A percentile compares a stretch with the other conserved stretches of the same genome.
These are phyloP conservation scores for Borealophlyctis nickersoniae DNA, from an alignment of 192 early-diverging fungal genomes.

Conservation along the genomic window DNA sequence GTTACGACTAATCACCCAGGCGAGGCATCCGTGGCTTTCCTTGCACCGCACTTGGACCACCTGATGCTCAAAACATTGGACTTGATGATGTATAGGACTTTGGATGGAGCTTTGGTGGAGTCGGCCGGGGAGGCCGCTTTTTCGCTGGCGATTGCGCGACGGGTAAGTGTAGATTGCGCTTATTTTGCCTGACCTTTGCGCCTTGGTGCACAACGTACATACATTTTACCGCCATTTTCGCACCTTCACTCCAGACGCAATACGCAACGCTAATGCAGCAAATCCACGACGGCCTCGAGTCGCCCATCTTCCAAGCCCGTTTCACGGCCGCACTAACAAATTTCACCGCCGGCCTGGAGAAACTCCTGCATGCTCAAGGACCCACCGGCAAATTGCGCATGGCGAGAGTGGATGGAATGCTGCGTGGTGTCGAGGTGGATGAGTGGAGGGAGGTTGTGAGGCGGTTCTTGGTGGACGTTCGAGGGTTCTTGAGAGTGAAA, in stretches of 20 bases:
- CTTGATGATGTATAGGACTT: constrained; percentile 58
- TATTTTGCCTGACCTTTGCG: constrained; percentile 5
- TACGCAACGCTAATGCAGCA: constrained; percentile 52
- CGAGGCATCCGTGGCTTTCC: constrained; percentile 26
- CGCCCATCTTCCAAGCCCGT: constrained; percentile 36
- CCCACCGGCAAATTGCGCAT: constrained; percentile 28
- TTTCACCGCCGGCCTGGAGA: constrained; percentile 42
- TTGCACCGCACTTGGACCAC: constrained; percentile 41
- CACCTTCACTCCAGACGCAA: constrained; percentile 23
- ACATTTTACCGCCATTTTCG: background rate
- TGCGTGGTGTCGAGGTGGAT: constrained; percentile 29
- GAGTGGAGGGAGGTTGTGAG: constrained; percentile 49
- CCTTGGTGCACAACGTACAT: background rate
- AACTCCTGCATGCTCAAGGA: constrained; percentile 12
- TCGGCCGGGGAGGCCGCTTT: constrained; percentile 57
- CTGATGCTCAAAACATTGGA: constrained; percentile 54
- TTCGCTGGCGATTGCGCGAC: constrained; percentile 51
- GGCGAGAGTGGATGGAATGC: constrained; percentile 16
- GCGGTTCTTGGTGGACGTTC: constrained; percentile 58
- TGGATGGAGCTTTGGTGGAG: constrained; percentile 63
- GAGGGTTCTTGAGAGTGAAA: constrained; percentile 64
- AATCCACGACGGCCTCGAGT: constrained; percentile 47
- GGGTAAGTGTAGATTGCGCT: constrained; percentile 24
- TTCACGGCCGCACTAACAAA: constrained; percentile 44
- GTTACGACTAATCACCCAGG: background rate